Evolutionary conservation across 208 protist species (phyloP), one percentile per base, ranked within the genome.

Genomic region (Leptomonas pyrrhocoris): DNA sequence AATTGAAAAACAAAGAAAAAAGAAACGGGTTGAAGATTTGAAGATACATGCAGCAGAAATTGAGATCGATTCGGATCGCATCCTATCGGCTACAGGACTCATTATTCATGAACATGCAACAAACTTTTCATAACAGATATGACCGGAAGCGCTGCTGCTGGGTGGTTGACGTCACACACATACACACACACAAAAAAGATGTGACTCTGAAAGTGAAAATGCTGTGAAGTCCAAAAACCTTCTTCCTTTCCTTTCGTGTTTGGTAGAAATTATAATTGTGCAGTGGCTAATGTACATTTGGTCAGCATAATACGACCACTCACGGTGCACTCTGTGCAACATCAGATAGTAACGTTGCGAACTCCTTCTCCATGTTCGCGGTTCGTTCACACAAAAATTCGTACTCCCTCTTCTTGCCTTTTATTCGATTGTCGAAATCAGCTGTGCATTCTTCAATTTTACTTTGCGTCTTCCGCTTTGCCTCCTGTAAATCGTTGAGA

Each of bases 281-380:
- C 23, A n/a, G 16, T 18, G 18, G 7, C 51, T 55, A 64, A 55
- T 67, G 25, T 75, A 74, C 77, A 74, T 77, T 58, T 6, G 53
- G 16, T 8, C 25, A 7, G 18, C 9, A 30, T 18, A 45, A 45
- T 13, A 25, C 5, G 3, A 30, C 16, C 36, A 11, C 23, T 59
- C 36, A 67, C 12, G 60, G 61, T 36, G 85, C 74, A 43, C 77
- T 86, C 12, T 91, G 70, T 45, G 86, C 72, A 7, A 90, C 81
- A 55, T 93, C 88, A 13, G 74, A 70, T 1, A 96, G 66, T 67
- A 97, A 86, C 9, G 72, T 66, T 5, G 54, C 69, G 69, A 97
- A 93, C 61, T 97, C 93, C 55, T 85, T 86, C 56, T 95, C 87
- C 93, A 97, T 96, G 11, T 95, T 90, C 19, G 58, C 68, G 21